phyloP scores from a whole-genome alignment of 164 flowering plant species.

The Buxus sempervirens region DNA sequence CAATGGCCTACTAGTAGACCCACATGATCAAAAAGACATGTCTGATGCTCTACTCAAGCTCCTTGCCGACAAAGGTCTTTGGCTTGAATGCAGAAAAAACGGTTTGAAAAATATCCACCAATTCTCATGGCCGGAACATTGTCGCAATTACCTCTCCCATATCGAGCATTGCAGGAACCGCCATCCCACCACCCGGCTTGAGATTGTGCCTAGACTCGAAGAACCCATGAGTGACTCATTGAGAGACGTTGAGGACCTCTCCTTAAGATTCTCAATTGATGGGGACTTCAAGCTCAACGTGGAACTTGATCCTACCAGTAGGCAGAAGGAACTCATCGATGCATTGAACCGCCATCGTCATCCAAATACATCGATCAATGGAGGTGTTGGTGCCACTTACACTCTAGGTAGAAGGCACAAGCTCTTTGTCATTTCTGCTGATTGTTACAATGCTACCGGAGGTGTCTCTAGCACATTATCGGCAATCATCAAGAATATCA shows the following conservation, averaged over 20 bases:
- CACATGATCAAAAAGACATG: constrained; percentile 66
- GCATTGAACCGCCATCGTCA: constrained; percentile 32
- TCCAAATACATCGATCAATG: constrained; percentile 19
- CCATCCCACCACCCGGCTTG: constrained; percentile 56
- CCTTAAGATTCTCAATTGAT: constrained; percentile 66
- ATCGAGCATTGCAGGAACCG: constrained; percentile 58
- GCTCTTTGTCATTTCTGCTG: constrained; percentile 54
- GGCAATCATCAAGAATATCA: too few relatives aligned
- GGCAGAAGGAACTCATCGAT: constrained; percentile 58
- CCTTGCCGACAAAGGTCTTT: constrained; percentile 59
- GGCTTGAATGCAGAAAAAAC: constrained; percentile 66
- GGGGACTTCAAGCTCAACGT: constrained; percentile 55
- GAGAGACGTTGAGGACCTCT: constrained; percentile 69
- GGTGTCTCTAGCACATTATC: constrained; percentile 23
- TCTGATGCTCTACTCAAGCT: constrained; percentile 80
- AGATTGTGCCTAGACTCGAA: constrained; percentile 40
- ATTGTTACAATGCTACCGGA: constrained; percentile 46
- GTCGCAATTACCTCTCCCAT: constrained; percentile 68
- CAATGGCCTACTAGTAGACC: constrained; percentile 71
- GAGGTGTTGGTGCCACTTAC: constrained; percentile 25
- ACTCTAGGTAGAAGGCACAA: constrained; percentile 58
- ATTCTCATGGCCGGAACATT: constrained; percentile 86
- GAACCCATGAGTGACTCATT: constrained; percentile 84
- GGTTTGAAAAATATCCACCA: constrained; percentile 70
- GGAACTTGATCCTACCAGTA: constrained; percentile 39